phyloP scores from a whole-genome alignment of 2,329 filamentous ascomycete species.

The Colletotrichum graminicola region DNA sequence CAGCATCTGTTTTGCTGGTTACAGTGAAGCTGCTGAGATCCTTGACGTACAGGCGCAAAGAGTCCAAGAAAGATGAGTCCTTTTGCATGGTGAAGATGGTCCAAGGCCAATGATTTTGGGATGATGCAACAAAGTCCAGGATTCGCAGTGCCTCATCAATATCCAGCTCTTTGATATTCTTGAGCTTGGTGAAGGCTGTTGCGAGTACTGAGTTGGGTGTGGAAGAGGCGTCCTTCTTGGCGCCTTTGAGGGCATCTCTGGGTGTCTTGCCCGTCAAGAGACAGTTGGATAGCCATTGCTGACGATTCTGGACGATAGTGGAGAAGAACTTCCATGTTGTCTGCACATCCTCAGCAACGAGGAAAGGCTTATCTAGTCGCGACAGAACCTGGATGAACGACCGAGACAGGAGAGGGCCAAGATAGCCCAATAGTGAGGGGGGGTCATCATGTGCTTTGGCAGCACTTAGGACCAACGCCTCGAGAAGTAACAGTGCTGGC shows the following conservation, averaged over 20 bases:
- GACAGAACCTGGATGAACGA: constrained; percentile 85
- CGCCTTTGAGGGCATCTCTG: constrained; percentile 75
- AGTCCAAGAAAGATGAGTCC: constrained; percentile 78
- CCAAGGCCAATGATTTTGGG: constrained; percentile 97
- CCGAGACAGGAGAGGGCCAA: constrained; percentile 85
- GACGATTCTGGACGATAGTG: constrained; percentile 86
- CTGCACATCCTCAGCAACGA: constrained; percentile 72
- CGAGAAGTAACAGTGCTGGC: constrained; percentile 76
- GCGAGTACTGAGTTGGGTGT: constrained; percentile 75
- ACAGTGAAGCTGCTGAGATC: constrained; percentile 65
- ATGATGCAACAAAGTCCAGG: constrained; percentile 86
- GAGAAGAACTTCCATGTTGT: constrained; percentile 89
- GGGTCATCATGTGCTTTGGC: constrained; percentile 78
- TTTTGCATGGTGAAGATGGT: constrained; percentile 84
- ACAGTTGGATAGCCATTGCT: constrained; percentile 97
- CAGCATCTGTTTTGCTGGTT: constrained; percentile 66
- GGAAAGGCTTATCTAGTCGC: constrained; percentile 80
- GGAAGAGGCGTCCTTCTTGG: constrained; percentile 63
- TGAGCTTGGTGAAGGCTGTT: constrained; percentile 78
- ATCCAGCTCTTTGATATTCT: constrained; percentile 72
- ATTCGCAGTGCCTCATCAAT: constrained; percentile 78
- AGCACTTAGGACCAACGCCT: constrained; percentile 78
- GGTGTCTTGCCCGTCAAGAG: constrained; percentile 90
- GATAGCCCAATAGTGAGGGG: constrained; percentile 91
- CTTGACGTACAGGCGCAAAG: constrained; percentile 77